Evolutionary conservation across 2,329 filamentous ascomycete genomes (phyloP), one percentile per base, ranked within the genome.

Genomic region (Phaeosphaeria sp.): DNA sequence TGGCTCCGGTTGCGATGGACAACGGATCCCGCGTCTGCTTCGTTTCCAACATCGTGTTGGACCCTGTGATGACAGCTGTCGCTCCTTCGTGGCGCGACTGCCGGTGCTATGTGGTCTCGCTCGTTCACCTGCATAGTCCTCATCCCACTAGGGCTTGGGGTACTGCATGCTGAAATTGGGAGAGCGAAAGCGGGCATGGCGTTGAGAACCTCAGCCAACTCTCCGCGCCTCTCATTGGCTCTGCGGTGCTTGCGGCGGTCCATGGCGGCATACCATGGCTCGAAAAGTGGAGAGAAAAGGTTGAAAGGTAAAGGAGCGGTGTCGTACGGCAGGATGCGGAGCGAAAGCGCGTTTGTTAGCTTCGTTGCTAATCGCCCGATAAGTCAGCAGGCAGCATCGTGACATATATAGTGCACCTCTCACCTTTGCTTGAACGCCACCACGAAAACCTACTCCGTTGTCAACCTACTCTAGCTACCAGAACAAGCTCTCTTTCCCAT

Each of bases 241-340:
- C 39, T 36, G 48, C 47, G 22, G 51, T 42, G 43, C 22, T 52
- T 59, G 55, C 52, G 44, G 64, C 63, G 60, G 66, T 47, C 58
- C 60, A 54, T 23, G 46, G 58, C 62, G 62, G 57, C 60, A 66
- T 56, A 22, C 46, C 58, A 53, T 68, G 66, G 63, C 54, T 60
- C 54, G 50, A 62, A 65, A 69, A 69, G 65, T 71, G 66, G 69
- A 70, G 55, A 57, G 53, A 51, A 59, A 47, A 56, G 43, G 51
- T 46, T 23, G 22, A 46, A 25, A 21, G 60, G 52, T 50, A 67
- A 65, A 73, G 63, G 68, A 65, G 72, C 72, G 72, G 72, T 74
- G 72, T 68, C 63, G 52, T 60, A 55, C 55, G n/a, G 41, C 71
- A 70, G 70, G 66, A 66, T 60, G 64, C 71, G 69, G 58, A 56